Conservation (phyloP, 2,329 filamentous ascomycete species). For the Didymella arachidicola region DNA sequence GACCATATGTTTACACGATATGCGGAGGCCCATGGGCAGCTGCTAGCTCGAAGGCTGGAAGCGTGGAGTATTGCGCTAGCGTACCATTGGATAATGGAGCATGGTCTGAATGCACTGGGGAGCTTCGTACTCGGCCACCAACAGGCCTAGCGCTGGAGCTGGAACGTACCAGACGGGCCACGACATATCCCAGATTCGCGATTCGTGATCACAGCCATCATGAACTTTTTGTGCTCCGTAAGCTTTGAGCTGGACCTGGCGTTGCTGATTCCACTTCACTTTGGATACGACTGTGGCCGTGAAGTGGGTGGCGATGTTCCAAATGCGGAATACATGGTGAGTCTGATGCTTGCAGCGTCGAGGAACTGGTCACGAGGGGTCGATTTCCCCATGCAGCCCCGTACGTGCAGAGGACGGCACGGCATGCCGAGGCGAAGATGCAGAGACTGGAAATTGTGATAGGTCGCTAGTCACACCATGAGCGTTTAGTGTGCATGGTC, state of each 20-base stretch:
- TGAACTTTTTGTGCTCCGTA: background rate
- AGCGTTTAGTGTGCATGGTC: slow-evolving; percentile 19
- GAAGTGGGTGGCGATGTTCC: slow-evolving; percentile 6
- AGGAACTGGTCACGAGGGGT: slow-evolving; percentile 8
- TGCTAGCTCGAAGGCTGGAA: slow-evolving; percentile 32
- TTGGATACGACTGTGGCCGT: background rate
- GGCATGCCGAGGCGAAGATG: slow-evolving; percentile 13
- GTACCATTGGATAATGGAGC: slow-evolving; percentile 27
- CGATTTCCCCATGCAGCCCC: slow-evolving; percentile 11
- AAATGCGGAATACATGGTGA: slow-evolving; percentile 8
- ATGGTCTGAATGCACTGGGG: slow-evolving; percentile 27
- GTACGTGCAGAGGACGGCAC: slow-evolving; percentile 8
- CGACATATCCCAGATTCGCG: slow-evolving; percentile 17
- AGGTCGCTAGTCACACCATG: slow-evolving; percentile 15
- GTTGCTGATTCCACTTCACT: background rate
- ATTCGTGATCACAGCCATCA: slow-evolving; percentile 9
- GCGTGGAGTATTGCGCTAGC: slow-evolving; percentile 31
- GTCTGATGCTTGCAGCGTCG: slow-evolving; percentile 15
- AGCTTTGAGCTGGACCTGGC: slow-evolving; percentile 1
- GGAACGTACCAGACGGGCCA: slow-evolving; percentile 30
- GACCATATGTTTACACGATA: slow-evolving; percentile 22
- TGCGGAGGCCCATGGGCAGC: slow-evolving; percentile 34
- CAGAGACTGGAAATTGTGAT: slow-evolving; percentile 10
- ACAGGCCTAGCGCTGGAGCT: slow-evolving; percentile 24
- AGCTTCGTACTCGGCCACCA: slow-evolving; percentile 13